Percentiles rank a stretch among this genome's conserved stretches.
Evolutionary conservation across 306 rosid genomes (phyloP).

Genomic region (Canavalia gladiata): DNA sequence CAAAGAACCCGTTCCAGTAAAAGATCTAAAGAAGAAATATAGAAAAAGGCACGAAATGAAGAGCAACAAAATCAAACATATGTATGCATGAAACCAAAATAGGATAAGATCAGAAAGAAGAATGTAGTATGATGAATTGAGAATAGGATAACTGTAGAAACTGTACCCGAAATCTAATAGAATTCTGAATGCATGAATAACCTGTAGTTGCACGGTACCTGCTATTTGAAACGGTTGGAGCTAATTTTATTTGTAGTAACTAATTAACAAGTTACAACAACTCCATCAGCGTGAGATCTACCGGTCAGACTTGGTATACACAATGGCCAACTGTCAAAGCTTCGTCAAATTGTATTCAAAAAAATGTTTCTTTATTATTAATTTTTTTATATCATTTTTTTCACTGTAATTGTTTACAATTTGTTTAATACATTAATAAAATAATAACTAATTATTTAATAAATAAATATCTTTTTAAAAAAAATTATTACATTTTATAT

Average conservation of each 20-base stretch:
- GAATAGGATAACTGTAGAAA: not conserved
- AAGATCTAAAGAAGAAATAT: not conserved
- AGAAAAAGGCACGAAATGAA: not conserved
- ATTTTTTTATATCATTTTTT: too few species aligned
- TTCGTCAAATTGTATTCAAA: not conserved
- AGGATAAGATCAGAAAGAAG: not conserved
- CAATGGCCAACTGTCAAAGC: not conserved
- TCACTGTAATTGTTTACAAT: too few species aligned
- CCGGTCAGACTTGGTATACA: slow-evolving; percentile 4
- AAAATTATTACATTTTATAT: too few species aligned
- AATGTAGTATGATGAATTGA: too few species aligned
- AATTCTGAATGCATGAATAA: not conserved
- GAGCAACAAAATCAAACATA: not conserved
- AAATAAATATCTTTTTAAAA: too few species aligned
- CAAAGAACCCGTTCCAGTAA: not conserved
- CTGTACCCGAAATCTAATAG: not conserved
- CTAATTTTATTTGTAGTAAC: not conserved
- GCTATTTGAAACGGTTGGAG: not conserved
- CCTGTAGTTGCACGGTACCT: not conserved
- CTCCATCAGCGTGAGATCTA: not conserved
- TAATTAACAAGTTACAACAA: not conserved
- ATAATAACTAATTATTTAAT: too few species aligned
- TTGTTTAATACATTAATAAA: too few species aligned
- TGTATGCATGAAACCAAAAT: not conserved
- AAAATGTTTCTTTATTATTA: too few species aligned